These are phyloP conservation scores for Aurinia saxatilis DNA, from an alignment of 345 rosid species.

Conservation along the genomic window DNA sequence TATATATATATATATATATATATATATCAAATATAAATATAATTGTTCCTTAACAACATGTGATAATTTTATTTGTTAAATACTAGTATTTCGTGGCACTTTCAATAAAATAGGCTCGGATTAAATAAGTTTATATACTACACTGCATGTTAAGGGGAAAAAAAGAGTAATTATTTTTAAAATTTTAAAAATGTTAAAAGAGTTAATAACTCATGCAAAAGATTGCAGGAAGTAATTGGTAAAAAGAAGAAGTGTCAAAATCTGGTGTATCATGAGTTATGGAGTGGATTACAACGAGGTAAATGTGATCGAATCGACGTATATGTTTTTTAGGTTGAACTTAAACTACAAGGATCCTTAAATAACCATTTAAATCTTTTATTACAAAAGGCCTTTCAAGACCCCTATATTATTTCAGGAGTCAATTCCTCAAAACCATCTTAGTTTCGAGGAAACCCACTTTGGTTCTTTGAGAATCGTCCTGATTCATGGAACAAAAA, in stretches of 20 bases:
- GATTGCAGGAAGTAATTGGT: neutral
- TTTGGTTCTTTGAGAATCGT: neutral
- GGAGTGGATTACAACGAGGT: neutral
- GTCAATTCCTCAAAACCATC: neutral
- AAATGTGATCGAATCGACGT: neutral
- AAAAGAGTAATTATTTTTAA: too few relatives aligned
- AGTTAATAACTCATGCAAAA: neutral
- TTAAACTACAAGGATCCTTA: too few relatives aligned
- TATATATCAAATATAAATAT: too few relatives aligned
- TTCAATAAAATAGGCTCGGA: neutral
- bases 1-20: too few relatives aligned
- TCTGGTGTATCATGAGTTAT: neutral
- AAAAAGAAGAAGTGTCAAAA: neutral
- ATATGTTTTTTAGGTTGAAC: neutral
- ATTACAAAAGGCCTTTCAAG: neutral
- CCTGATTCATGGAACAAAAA: neutral
- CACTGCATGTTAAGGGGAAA: neutral
- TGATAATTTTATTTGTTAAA: too few relatives aligned
- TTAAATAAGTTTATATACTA: neutral
- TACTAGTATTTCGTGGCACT: neutral
- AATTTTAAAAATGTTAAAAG: too few relatives aligned
- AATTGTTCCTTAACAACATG: too few relatives aligned
- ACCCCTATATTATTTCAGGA: neutral
- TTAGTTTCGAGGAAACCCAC: slow-evolving; percentile 5
- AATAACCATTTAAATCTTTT: neutral